phyloP scores from a whole-genome alignment of 2,329 filamentous ascomycete genomes.

The Thielaviopsis punctulata region DNA sequence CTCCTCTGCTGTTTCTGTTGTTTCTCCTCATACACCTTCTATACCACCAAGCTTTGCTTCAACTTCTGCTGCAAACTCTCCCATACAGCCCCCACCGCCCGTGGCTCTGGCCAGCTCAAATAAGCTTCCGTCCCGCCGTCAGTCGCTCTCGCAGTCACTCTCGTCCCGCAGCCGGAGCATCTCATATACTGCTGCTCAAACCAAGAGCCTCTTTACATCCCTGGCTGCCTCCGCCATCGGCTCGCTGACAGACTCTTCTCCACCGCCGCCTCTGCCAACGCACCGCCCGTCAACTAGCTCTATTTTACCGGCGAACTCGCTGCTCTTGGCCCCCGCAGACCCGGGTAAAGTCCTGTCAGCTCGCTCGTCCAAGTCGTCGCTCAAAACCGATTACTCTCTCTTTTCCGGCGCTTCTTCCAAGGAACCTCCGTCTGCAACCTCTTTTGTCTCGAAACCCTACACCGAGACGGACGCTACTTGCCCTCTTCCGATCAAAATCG shows the following conservation, averaged over 20 bases:
- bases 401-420: neutral
- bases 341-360: conserved; percentile 3
- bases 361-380: conserved; percentile 7
- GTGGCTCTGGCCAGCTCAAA: conserved; percentile 2
- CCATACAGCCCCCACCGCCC: conserved; percentile 8
- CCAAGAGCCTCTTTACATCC: conserved; percentile 5
- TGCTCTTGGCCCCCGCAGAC: conserved; percentile 3
- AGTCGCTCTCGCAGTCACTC: conserved; percentile 5
- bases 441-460: conserved; percentile 27
- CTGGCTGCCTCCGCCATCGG: conserved; percentile 3
- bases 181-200: conserved; percentile 9
- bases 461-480: conserved; percentile 33
- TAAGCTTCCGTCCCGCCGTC: conserved; percentile 9
- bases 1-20: neutral
- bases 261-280: neutral
- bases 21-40: neutral
- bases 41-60: neutral
- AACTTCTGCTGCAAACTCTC: conserved; percentile 1
- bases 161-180: conserved; percentile 10
- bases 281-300: conserved; percentile 1
- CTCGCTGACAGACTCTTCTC: neutral
- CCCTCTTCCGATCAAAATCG: conserved; percentile 25
- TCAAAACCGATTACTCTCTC: neutral
- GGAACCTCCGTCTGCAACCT: neutral
- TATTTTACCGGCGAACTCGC: neutral